A percentile compares a stretch with the other conserved stretches of the same genome.
Evolutionary conservation across 495 filamentous ascomycete species (phyloP).

Genomic region (Lentithecium fluviatile): DNA sequence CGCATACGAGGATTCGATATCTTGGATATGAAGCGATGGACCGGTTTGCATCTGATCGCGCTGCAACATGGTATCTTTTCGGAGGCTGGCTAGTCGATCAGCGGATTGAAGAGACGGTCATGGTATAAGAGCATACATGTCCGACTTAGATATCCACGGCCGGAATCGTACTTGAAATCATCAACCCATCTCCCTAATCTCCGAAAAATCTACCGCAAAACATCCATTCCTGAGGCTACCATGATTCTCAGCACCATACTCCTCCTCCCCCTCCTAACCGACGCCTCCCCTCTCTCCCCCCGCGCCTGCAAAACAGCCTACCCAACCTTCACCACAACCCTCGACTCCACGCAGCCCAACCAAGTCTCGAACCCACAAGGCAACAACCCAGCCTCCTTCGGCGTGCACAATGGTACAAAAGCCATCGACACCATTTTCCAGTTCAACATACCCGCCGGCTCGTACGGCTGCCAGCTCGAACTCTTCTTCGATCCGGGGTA

Average conservation of each 20-base stretch:
- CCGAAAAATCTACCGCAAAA: no score
- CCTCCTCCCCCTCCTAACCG: neutral
- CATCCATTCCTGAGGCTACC: no score
- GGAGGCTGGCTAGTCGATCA: no score
- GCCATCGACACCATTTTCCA: neutral
- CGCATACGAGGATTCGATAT: no score
- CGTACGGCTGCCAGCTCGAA: neutral
- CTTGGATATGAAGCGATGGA: no score
- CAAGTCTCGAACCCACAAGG: neutral
- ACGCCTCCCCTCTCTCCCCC: neutral
- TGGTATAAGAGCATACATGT: no score
- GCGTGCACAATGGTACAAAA: neutral
- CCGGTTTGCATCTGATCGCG: no score
- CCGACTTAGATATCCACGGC: no score
- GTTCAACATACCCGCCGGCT: neutral
- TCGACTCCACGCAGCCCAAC: neutral
- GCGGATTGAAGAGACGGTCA: no score
- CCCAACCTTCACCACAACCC: neutral
- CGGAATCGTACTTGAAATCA: no score
- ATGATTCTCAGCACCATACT: neutral
- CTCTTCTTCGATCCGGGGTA: neutral
- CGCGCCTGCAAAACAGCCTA: neutral
- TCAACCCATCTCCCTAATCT: no score
- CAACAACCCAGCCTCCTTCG: neutral
- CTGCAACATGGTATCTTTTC: no score